phyloP scores from a whole-genome alignment of 495 filamentous ascomycete species.

The Neurospora tetrasperma region DNA sequence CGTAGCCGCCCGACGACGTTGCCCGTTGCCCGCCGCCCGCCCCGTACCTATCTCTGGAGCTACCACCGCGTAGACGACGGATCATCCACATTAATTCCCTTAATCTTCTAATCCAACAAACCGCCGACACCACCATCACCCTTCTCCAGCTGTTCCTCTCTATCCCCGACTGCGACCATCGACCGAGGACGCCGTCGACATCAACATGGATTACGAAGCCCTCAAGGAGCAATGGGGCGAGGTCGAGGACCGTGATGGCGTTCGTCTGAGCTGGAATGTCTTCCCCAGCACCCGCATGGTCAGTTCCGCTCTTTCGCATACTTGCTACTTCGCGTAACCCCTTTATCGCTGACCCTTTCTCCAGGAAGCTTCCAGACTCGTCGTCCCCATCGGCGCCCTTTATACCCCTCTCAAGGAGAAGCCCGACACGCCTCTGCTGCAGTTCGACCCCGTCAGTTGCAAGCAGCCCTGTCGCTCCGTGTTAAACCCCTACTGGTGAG shows the following conservation, averaged over 20 bases:
- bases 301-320: conserved; percentile 18
- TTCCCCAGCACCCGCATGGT: conserved; percentile 98
- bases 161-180: not conserved
- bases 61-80: not conserved
- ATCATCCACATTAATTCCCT: conserved; percentile 1
- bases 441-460: conserved; percentile 97
- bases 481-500: conserved; percentile 91
- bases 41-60: not conserved
- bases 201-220: conserved; percentile 44
- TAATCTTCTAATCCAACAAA: not conserved
- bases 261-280: conserved; percentile 97
- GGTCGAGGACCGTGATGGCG: conserved; percentile 92
- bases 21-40: not conserved
- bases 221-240: conserved; percentile 97
- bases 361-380: conserved; percentile 91
- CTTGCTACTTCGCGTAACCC: conserved; percentile 19
- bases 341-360: conserved; percentile 7
- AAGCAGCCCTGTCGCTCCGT: conserved; percentile 94
- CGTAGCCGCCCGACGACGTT: conserved; percentile 1
- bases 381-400: conserved; percentile 92
- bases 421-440: conserved; percentile 75
- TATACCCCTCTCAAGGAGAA: conserved; percentile 97
- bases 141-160: not conserved
- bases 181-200: not conserved
- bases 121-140: not conserved